phyloP scores from a whole-genome alignment of 331 rosid genomes.

The Rosa hybrid region DNA sequence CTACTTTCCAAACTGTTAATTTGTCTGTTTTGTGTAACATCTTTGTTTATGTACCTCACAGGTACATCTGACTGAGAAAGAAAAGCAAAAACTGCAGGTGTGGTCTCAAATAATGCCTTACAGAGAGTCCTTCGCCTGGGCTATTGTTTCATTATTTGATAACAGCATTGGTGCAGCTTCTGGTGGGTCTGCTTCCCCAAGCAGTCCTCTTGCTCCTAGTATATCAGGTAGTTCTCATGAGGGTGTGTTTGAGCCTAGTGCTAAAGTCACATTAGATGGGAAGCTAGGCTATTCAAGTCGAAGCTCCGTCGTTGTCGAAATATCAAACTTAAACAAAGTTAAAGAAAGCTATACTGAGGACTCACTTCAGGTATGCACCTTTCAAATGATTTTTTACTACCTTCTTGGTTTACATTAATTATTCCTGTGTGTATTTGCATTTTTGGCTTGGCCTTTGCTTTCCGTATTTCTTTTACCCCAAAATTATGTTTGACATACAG shows the following conservation, averaged over 20 bases:
- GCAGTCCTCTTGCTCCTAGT: slow-evolving; percentile 98
- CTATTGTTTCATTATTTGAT: slow-evolving; percentile 94
- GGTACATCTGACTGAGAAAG: slow-evolving; percentile 94
- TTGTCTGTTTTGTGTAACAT: slow-evolving; percentile 3
- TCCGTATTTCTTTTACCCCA: background rate
- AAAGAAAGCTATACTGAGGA: slow-evolving; percentile 97
- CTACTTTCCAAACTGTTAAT: slow-evolving; percentile 4
- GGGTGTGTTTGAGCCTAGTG: slow-evolving; percentile 88
- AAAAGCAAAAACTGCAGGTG: slow-evolving; percentile 98
- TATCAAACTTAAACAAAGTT: slow-evolving; percentile 85
- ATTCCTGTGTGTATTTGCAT: background rate
- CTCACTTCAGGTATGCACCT: slow-evolving; percentile 71
- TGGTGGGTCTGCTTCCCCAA: slow-evolving; percentile 98
- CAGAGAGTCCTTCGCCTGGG: slow-evolving; percentile 98
- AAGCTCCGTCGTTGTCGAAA: slow-evolving; percentile 84
- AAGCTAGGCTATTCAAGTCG: slow-evolving; percentile 82
- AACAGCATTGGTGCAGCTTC: slow-evolving; percentile 91
- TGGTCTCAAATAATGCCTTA: slow-evolving; percentile 99
- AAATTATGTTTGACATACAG: background rate
- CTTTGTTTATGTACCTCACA: slow-evolving; percentile 40
- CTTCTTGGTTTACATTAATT: background rate
- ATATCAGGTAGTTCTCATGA: slow-evolving; percentile 91
- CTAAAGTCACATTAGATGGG: slow-evolving; percentile 87
- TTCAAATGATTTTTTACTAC: background rate
- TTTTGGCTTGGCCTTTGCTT: background rate